Evolutionary conservation across 2,329 filamentous ascomycete species (phyloP).

Genomic region (Penicillium occitanis): DNA sequence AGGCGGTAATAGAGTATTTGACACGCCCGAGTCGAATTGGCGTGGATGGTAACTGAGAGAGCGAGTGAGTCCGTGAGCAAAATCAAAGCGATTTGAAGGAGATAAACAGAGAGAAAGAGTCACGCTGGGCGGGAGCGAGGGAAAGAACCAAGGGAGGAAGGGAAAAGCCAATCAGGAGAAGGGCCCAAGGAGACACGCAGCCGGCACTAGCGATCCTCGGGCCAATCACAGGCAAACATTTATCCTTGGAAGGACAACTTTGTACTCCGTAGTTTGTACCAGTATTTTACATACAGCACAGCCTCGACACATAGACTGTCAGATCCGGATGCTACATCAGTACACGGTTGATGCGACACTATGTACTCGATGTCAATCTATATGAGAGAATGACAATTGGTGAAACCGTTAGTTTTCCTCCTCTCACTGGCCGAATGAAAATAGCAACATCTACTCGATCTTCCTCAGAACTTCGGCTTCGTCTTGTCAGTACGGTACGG

Average conservation of each 20-base stretch:
- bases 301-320: neutral
- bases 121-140: neutral
- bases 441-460: neutral
- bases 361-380: neutral
- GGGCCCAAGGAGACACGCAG: neutral
- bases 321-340: neutral
- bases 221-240: neutral
- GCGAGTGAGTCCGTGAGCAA: neutral
- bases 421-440: neutral
- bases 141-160: conserved; percentile 13
- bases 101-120: neutral
- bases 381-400: neutral
- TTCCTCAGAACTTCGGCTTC: neutral
- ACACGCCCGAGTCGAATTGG: neutral
- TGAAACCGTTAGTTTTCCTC: neutral
- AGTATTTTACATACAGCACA: neutral
- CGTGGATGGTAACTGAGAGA: neutral
- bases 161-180: neutral
- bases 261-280: neutral
- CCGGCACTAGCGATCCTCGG: neutral
- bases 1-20: neutral
- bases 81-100: neutral
- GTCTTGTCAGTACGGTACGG: neutral
- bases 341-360: neutral
- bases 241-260: neutral